These are phyloP conservation scores for Vanilla planifolia DNA, from an alignment of 106 monocot species.

Conservation along the genomic window DNA sequence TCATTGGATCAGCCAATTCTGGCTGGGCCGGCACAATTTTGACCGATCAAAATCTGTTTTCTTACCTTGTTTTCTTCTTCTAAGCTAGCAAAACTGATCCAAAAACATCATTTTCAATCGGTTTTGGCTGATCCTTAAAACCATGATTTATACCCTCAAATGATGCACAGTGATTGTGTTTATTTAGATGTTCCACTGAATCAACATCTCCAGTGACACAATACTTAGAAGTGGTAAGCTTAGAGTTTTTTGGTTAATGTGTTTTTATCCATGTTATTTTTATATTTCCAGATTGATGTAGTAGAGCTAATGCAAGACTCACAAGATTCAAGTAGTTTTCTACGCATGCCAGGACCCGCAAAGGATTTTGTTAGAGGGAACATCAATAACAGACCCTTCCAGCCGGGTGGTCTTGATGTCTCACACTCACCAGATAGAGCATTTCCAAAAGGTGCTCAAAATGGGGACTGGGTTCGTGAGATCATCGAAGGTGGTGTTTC, in stretches of 20 bases:
- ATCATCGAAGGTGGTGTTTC: conserved; percentile 51
- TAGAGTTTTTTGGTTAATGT: background rate
- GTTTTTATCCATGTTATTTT: conserved; percentile 1
- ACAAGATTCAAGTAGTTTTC: conserved; percentile 45
- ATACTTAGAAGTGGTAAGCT: too few species aligned
- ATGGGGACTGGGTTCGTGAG: conserved; percentile 77
- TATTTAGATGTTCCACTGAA: too few species aligned
- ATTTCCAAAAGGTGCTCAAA: conserved; percentile 57
- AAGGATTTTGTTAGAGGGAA: conserved; percentile 91
- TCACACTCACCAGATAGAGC: conserved; percentile 26
- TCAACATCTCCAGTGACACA: too few species aligned
- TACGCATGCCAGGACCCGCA: conserved; percentile 61
- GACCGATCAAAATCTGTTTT: too few species aligned
- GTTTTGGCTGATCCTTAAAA: too few species aligned
- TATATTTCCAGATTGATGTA: conserved; percentile 40
- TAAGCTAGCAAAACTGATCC: too few species aligned
- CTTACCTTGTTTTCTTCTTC: too few species aligned
- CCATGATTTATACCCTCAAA: too few species aligned
- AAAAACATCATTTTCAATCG: too few species aligned
- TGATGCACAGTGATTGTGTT: too few species aligned
- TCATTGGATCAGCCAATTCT: too few species aligned
- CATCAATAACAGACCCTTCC: conserved; percentile 77
- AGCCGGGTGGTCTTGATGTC: conserved; percentile 61
- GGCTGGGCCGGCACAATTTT: too few species aligned
- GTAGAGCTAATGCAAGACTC: conserved; percentile 49